These are phyloP conservation scores for Metarhizium sp. DNA, from an alignment of 2,329 filamentous ascomycete species.

Conservation along the genomic window DNA sequence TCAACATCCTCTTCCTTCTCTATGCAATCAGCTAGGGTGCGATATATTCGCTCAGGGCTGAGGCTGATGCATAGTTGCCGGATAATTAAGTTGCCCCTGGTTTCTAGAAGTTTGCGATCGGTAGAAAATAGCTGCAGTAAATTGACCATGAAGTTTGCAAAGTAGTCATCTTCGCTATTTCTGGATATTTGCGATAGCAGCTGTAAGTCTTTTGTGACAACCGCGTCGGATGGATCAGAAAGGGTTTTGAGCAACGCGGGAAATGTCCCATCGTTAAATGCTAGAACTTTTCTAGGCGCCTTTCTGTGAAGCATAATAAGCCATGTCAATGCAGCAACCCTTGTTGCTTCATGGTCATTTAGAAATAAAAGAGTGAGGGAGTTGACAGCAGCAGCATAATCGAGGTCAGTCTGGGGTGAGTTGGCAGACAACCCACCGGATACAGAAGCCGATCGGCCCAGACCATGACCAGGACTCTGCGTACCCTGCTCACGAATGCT, in stretches of 20 bases:
- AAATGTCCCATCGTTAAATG: conserved; percentile 95
- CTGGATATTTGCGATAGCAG: conserved; percentile 91
- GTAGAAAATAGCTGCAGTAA: conserved; percentile 92
- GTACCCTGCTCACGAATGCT: conserved; percentile 45
- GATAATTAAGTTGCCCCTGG: conserved; percentile 90
- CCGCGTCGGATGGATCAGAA: conserved; percentile 88
- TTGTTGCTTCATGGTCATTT: conserved; percentile 92
- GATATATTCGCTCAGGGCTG: conserved; percentile 90
- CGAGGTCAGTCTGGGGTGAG: conserved; percentile 60
- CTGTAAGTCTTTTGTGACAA: conserved; percentile 90
- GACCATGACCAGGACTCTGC: conserved; percentile 41
- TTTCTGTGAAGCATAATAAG: conserved; percentile 96
- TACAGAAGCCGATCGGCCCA: conserved; percentile 34
- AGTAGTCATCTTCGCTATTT: conserved; percentile 96
- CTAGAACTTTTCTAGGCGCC: conserved; percentile 83
- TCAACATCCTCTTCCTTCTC: conserved; percentile 98
- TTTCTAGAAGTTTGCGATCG: conserved; percentile 82
- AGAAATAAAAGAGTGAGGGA: conserved; percentile 88
- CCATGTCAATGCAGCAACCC: conserved; percentile 90
- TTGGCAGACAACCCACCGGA: conserved; percentile 32
- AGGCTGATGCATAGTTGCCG: conserved; percentile 87
- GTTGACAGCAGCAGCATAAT: conserved; percentile 90
- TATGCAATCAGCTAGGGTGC: conserved; percentile 89
- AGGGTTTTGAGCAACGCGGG: conserved; percentile 92
- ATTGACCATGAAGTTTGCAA: conserved; percentile 97